A percentile compares a stretch with the other conserved stretches of the same genome.
Conservation (phyloP, 2,329 filamentous ascomycete genomes). For the Colletotrichum tofieldiae region DNA sequence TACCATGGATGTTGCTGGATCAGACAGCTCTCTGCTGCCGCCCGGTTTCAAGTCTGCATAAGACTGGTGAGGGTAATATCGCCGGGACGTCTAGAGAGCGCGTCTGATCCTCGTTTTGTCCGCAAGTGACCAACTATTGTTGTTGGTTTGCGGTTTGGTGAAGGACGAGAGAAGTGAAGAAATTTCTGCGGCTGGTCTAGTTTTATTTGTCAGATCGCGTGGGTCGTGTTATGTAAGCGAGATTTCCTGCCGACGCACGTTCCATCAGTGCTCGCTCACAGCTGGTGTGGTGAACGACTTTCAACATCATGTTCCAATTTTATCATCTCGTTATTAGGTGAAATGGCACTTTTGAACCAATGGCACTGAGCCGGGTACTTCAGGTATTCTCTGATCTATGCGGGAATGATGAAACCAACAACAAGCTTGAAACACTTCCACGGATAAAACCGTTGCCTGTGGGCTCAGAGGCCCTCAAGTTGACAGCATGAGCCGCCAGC, state of each 20-base stretch:
- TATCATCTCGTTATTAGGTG: neutral
- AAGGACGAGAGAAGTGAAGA: neutral
- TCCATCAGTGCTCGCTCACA: neutral
- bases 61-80: neutral
- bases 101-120: constrained; percentile 6
- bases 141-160: constrained; percentile 6
- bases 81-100: neutral
- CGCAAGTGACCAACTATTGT: neutral
- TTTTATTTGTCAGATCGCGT: constrained; percentile 23
- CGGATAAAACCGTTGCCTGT: neutral
- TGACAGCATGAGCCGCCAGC: neutral
- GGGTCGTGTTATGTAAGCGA: constrained; percentile 23
- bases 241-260: neutral
- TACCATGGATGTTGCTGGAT: constrained; percentile 12
- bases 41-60: constrained; percentile 2
- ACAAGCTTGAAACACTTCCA: neutral
- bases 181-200: constrained; percentile 7
- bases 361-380: neutral
- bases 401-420: no score
- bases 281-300: no score
- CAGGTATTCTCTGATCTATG: no score
- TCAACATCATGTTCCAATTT: neutral
- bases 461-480: neutral
- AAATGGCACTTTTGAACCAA: neutral
- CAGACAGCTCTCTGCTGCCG: neutral